Conservation (phyloP, 148 eudicot genomes). For the Pouteria glomerata region DNA sequence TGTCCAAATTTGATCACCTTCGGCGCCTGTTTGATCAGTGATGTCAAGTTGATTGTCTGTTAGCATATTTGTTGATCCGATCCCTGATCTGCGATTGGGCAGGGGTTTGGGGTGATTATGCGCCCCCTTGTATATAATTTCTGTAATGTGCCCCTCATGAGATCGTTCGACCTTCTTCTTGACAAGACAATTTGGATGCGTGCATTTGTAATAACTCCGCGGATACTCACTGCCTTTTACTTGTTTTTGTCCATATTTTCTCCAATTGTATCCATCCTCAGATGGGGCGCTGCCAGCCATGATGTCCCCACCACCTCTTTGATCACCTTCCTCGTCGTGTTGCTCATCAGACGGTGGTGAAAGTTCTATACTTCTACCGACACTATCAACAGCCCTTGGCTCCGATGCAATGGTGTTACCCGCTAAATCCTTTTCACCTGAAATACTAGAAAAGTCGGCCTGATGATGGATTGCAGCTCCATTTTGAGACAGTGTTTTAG, state of each 20-base stretch:
- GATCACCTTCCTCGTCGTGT: constrained; percentile 40
- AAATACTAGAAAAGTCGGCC: constrained; percentile 18
- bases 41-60: constrained; percentile 27
- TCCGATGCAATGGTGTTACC: constrained; percentile 8
- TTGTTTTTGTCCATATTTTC: constrained; percentile 76
- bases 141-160: constrained; percentile 60
- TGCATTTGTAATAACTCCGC: constrained; percentile 67
- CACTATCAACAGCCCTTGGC: constrained; percentile 7
- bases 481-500: constrained; percentile 12
- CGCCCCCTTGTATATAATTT: constrained; percentile 62
- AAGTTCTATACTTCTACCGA: constrained; percentile 10
- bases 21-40: constrained; percentile 33
- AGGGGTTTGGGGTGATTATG: constrained; percentile 65
- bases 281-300: constrained; percentile 31
- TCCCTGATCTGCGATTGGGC: constrained; percentile 33
- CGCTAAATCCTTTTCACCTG: constrained; percentile 15
- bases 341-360: constrained; percentile 38
- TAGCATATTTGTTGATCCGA: constrained; percentile 33
- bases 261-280: constrained; percentile 69
- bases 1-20: constrained; percentile 31
- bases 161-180: constrained; percentile 70
- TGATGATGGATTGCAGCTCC: constrained; percentile 7
- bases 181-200: constrained; percentile 49
- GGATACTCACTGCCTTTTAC: constrained; percentile 73
- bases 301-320: constrained; percentile 28